phyloP scores from a whole-genome alignment of 2,329 filamentous ascomycete genomes.

The Pyrenochaeta sp. region DNA sequence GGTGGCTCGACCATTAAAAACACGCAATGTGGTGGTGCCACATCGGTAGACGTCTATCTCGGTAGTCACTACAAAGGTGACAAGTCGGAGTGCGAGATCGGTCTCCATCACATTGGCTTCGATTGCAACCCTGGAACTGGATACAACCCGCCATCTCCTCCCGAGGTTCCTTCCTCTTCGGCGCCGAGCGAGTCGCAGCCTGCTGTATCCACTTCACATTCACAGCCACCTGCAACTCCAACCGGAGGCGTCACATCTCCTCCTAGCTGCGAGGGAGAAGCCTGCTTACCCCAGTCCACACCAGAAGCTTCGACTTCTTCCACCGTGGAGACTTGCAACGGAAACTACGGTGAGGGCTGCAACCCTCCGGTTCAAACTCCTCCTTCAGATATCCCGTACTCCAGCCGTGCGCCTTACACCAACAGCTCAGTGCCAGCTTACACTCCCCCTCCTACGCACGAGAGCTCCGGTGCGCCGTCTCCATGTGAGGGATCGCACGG shows the following conservation, averaged over 20 bases:
- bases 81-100: constrained; percentile 71
- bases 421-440: constrained; percentile 28
- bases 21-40: constrained; percentile 91
- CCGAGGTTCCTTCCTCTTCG: constrained; percentile 19
- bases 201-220: constrained; percentile 9
- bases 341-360: too few species aligned
- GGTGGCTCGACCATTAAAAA: constrained; percentile 78
- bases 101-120: constrained; percentile 78
- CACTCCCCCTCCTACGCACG: constrained; percentile 14
- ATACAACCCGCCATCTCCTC: constrained; percentile 32
- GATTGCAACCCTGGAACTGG: constrained; percentile 64
- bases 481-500: constrained; percentile 5
- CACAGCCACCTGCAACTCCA: constrained; percentile 13
- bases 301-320: constrained; percentile 11
- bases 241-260: constrained; percentile 3
- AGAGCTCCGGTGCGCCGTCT: constrained; percentile 12
- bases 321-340: neutral
- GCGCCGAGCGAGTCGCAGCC: constrained; percentile 15
- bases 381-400: constrained; percentile 4
- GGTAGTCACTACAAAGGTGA: constrained; percentile 58
- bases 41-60: constrained; percentile 74
- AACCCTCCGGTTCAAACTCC: constrained; percentile 8
- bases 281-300: constrained; percentile 15
- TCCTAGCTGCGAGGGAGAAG: constrained; percentile 3
- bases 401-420: constrained; percentile 18